A percentile compares a stretch with the other conserved stretches of the same genome.
phyloP scores from a whole-genome alignment of 768 basidiomycete species.

The Collybia nuda region DNA sequence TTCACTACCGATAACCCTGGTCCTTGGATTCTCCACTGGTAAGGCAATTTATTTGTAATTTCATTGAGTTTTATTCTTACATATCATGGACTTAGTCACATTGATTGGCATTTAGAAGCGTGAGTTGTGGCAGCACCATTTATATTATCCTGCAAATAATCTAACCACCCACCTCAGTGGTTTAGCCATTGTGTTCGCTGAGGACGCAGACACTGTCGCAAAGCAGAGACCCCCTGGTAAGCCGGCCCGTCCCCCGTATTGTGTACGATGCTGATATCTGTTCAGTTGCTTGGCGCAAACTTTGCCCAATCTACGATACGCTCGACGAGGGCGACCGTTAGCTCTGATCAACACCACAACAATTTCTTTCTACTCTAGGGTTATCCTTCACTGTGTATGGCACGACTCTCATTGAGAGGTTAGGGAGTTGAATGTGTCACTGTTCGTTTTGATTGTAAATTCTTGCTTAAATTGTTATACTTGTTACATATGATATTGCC shows the following conservation, averaged over 20 bases:
- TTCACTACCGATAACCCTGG: constrained; percentile 53
- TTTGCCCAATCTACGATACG: constrained; percentile 35
- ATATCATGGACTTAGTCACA: constrained; percentile 34
- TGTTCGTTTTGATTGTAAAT: too few species aligned
- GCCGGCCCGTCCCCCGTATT: neutral
- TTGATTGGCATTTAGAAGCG: constrained; percentile 51
- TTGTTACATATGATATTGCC: too few species aligned
- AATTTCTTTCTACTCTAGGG: too few species aligned
- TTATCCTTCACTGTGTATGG: too few species aligned
- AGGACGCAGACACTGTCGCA: constrained; percentile 20
- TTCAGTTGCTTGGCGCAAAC: constrained; percentile 29
- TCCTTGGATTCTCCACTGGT: constrained; percentile 53
- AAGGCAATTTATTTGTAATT: constrained; percentile 1
- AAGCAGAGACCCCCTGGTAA: constrained; percentile 1
- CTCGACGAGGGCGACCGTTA: constrained; percentile 1
- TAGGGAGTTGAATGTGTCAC: too few species aligned
- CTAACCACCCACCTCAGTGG: constrained; percentile 21
- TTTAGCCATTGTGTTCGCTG: constrained; percentile 41
- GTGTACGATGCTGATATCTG: neutral
- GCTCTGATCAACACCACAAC: neutral
- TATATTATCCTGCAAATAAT: neutral
- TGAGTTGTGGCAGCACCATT: constrained; percentile 12
- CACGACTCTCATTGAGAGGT: too few species aligned
- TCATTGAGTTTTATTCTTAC: neutral
- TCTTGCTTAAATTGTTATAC: too few species aligned